Evolutionary conservation across 2,329 filamentous ascomycete genomes (phyloP), one percentile per base, ranked within the genome.

Genomic region (Xylaria sp.): DNA sequence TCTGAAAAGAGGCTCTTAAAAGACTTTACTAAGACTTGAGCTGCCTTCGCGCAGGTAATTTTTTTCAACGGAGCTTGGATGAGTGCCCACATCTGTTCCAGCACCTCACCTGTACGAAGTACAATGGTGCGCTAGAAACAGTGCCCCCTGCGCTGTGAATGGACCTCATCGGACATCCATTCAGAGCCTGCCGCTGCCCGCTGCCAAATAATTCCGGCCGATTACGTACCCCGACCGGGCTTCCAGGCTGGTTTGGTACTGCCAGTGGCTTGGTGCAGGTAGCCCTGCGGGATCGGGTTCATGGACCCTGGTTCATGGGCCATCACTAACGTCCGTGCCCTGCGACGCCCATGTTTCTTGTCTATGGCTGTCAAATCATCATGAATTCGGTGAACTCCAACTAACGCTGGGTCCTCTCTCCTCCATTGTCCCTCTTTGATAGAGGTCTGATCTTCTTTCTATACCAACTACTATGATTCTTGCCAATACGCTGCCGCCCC

Each of bases 21-120:
- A 16, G 21, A 24, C 8, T 42, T n/a, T 24, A 21, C 19, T 21
- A 42, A 24, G 19, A 22, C 7, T 19, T 22, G 40, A n/a, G n/a
- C n/a, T n/a, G n/a, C n/a, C 18, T 42, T 16, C 3, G 21, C 18
- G 7, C 17, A 42, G 40, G 21, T 19, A 18, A 26, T 40, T 62
- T 61, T 61, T 60, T 62, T 62, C 49, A 59, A 57, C 59, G 48
- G 44, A 57, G 56, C 56, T 56, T 53, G 44, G 43, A 52, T 41
- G 48, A 50, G 51, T 44, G 49, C 44, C 55, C 52, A 60, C 57
- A 49, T 57, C 52, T 51, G 47, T 49, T 54, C 44, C 6, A 26
- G 6, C 24, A 26, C 24, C 24, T 9, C 5, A 9, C 24, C 24
- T 6, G 24, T 9, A 26, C 9, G 24, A 9, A 13, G 29, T 34